These are phyloP conservation scores for Przewalskia tangutica DNA, from an alignment of 257 asterid genomes.

Conservation along the genomic window DNA sequence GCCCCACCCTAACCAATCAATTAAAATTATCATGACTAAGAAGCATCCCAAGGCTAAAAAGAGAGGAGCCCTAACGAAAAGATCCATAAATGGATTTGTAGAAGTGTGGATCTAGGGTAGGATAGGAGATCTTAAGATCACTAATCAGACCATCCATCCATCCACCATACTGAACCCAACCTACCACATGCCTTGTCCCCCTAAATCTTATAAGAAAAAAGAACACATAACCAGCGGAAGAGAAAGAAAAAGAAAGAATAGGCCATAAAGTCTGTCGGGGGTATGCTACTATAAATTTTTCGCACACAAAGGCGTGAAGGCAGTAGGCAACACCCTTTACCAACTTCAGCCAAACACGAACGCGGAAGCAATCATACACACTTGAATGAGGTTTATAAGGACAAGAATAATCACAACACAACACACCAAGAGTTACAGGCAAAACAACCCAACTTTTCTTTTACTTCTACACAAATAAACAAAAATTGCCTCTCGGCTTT, in stretches of 20 bases:
- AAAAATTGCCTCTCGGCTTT: too few species aligned
- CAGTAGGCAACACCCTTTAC: too few species aligned
- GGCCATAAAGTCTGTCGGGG: background rate
- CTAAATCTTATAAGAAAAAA: background rate
- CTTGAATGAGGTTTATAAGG: too few species aligned
- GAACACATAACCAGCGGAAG: background rate
- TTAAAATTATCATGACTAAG: conserved; percentile 14
- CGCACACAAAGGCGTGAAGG: too few species aligned
- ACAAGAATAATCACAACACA: too few species aligned
- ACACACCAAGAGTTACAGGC: too few species aligned
- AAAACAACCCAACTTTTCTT: too few species aligned
- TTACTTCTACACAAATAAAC: too few species aligned
- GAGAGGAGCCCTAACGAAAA: background rate
- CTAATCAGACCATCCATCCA: background rate
- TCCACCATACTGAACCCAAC: background rate
- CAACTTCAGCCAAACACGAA: too few species aligned
- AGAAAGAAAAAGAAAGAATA: background rate
- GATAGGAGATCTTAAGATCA: background rate
- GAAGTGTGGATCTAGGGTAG: background rate
- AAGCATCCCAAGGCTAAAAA: conserved; percentile 4
- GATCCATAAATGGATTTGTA: background rate
- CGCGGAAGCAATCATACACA: too few species aligned
- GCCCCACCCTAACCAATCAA: conserved; percentile 56
- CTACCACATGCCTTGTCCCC: background rate
- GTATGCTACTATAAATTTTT: too few species aligned